Base-by-base conservation (phyloP, 257 asterid genomes). In the Lycium barbarum region DNA sequence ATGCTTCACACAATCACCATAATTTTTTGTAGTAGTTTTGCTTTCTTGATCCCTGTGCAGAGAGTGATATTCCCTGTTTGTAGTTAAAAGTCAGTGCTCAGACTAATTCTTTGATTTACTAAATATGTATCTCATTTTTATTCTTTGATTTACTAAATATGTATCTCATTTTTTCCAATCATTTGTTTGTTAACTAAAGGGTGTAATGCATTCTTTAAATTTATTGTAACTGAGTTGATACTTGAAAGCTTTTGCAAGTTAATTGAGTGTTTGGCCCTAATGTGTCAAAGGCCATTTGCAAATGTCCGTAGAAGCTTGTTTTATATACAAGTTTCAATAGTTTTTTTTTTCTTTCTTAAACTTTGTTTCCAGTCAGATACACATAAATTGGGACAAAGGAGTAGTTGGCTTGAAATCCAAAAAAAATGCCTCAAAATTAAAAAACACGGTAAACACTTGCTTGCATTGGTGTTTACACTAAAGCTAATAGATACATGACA, bases 171-270 rank as follows among this genome's bases (percentile, higher is more conserved):
- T 55, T 79, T 38, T 67, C 43, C n/a, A 5, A 14, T 59, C 73
- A 81, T 81, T 43, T 81, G 20, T 10, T 62, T 20, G 9, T 43
- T 81, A 26, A 54, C 47, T 45, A 36, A 83, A 68, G 45, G 45
- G 55, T 68, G 81, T 54, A 26, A 82, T 62, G 47, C 82, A 26
- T 53, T 72, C 38, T 43, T 72, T 72, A 18, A 53, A 14, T 76
- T 49, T 76, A 33, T 78, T 78, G 65, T 13, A 78, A 78, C 26
- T 43, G 49, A 70, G 33, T 70, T 70, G 53, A 70, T 38, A 17
- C 14, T 17, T 38, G 26, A 15, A 68, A 68, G 51, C 36, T 15
- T 68, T 68, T 36, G 1, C 26, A 36, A 68, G 53, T 68, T 68
- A 4, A 36, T 68, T 3, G 76, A 68, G 26, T 15, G 12, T 15